These are phyloP conservation scores for Xylaria polymorpha DNA, from an alignment of 2,329 filamentous ascomycete species.

Conservation along the genomic window DNA sequence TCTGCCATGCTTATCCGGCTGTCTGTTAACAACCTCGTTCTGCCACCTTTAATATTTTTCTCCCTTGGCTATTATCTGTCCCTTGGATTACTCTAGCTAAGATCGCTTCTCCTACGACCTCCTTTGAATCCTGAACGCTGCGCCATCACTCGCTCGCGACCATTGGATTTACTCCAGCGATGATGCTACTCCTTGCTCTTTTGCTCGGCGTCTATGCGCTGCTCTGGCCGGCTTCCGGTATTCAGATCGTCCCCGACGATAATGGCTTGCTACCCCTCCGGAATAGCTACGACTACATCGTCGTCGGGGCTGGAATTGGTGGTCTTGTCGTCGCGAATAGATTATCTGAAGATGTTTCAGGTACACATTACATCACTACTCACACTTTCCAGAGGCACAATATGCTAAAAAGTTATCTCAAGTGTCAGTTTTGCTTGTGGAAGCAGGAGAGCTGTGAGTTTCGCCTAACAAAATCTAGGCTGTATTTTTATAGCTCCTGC, in stretches of 20 bases:
- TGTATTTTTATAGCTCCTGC: neutral
- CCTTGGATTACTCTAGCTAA: neutral
- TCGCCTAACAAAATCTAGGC: neutral
- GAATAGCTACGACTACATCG: slow-evolving; percentile 45
- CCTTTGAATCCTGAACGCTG: neutral
- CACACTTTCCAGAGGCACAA: neutral
- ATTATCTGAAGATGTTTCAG: slow-evolving; percentile 42
- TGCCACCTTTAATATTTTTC: neutral
- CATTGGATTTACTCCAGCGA: neutral
- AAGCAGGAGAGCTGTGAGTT: slow-evolving; percentile 47
- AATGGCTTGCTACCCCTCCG: slow-evolving; percentile 36
- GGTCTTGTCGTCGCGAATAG: slow-evolving; percentile 47
- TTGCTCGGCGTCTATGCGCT: slow-evolving; percentile 30
- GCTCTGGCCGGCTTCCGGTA: slow-evolving; percentile 25
- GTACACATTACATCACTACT: slow-evolving; percentile 26
- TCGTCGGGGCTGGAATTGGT: slow-evolving; percentile 46
- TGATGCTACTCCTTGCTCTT: slow-evolving; percentile 11
- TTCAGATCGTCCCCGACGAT: slow-evolving; percentile 27
- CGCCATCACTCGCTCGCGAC: too few species aligned
- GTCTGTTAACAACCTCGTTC: neutral
- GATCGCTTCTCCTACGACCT: neutral
- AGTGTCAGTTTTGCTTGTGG: slow-evolving; percentile 47
- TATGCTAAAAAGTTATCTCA: slow-evolving; percentile 28
- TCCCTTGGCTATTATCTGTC: neutral
- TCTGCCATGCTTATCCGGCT: neutral